phyloP scores from a whole-genome alignment of 805 yeast species.

The Pichia scutulata region DNA sequence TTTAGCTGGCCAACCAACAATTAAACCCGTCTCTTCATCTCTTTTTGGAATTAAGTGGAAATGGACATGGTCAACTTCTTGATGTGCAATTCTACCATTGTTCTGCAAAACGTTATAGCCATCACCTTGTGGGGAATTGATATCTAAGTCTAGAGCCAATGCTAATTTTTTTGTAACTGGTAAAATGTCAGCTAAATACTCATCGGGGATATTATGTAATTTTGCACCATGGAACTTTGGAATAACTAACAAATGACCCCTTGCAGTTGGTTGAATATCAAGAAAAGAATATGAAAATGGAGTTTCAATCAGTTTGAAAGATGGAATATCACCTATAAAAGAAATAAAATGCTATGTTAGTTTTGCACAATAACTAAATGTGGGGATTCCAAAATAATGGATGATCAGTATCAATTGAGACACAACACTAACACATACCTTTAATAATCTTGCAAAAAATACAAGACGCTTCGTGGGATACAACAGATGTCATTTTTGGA shows the following conservation, averaged over 20 bases:
- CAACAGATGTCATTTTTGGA: constrained; percentile 23
- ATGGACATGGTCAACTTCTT: constrained; percentile 92
- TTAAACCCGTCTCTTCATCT: constrained; percentile 63
- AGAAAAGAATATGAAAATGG: constrained; percentile 72
- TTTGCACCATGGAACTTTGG: constrained; percentile 94
- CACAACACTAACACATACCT: constrained; percentile 34
- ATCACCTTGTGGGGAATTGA: constrained; percentile 53
- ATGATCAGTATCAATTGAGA: background rate
- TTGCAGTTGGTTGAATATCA: constrained; percentile 88
- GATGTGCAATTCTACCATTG: constrained; percentile 94
- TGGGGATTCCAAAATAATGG: background rate
- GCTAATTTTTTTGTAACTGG: constrained; percentile 87
- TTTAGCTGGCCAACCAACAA: constrained; percentile 92
- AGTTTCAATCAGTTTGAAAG: constrained; percentile 86
- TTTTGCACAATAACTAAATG: background rate
- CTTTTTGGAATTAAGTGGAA: constrained; percentile 93
- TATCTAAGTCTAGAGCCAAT: constrained; percentile 56
- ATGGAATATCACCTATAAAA: constrained; percentile 81
- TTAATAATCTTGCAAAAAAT: constrained; percentile 92
- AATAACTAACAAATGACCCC: constrained; percentile 82
- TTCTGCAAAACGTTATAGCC: constrained; percentile 90
- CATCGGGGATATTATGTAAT: constrained; percentile 89
- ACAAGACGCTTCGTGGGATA: constrained; percentile 50
- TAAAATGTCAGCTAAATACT: constrained; percentile 72
- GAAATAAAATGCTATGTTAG: background rate